Conservation (phyloP, 805 yeast species). For the Yarrowia divulgata region DNA sequence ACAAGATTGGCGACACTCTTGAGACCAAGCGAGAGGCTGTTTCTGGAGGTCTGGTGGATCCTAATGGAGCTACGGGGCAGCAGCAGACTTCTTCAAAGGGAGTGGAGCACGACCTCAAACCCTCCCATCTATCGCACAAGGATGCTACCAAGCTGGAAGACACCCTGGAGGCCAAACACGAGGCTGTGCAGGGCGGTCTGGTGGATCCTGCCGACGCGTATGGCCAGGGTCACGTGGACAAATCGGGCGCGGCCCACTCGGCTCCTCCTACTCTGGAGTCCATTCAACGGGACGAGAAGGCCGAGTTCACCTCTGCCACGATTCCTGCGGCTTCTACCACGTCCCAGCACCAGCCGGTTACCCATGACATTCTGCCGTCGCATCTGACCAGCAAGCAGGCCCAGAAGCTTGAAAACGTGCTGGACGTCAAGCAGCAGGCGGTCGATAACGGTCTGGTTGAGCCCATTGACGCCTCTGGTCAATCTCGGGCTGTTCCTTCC, state of each 20-base stretch:
- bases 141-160: slow-evolving; percentile 9
- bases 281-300: slow-evolving; percentile 15
- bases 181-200: slow-evolving; percentile 22
- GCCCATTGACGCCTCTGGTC: slow-evolving; percentile 21
- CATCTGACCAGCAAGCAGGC: slow-evolving; percentile 9
- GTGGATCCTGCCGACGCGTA: slow-evolving; percentile 1
- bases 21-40: slow-evolving; percentile 30
- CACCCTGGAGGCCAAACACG: slow-evolving; percentile 5
- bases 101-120: neutral
- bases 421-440: slow-evolving; percentile 26
- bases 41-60: slow-evolving; percentile 19
- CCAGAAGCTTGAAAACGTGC: slow-evolving; percentile 9
- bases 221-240: slow-evolving; percentile 9
- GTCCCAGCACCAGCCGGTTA: slow-evolving; percentile 17
- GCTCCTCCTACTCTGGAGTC: slow-evolving; percentile 19
- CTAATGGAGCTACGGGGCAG: neutral
- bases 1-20: slow-evolving; percentile 1
- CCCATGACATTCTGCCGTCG: slow-evolving; percentile 10
- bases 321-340: slow-evolving; percentile 16
- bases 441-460: slow-evolving; percentile 20
- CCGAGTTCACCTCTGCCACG: slow-evolving; percentile 6
- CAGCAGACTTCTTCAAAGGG: neutral
- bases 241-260: neutral
- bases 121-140: neutral
- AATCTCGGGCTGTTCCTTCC: slow-evolving; percentile 19